Evolutionary conservation across 306 rosid genomes (phyloP), one percentile per base, ranked within the genome.

Genomic region (Castanospermum australe): DNA sequence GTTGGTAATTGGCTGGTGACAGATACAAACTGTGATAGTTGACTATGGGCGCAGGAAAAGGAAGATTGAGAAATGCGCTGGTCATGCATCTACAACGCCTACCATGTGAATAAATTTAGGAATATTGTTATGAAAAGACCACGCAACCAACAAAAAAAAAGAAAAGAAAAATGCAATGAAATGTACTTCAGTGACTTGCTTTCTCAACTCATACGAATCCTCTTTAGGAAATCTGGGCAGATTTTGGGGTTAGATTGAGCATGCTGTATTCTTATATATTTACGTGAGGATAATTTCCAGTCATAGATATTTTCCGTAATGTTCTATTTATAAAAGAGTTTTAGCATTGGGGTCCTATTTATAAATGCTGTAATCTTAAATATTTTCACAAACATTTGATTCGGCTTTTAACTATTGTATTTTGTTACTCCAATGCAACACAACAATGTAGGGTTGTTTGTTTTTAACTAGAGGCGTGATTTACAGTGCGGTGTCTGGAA

Each of bases 1-100:
- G 81, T 51, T 24, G 39, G 48, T 41, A 15, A 24, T 57, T 81
- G 73, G 50, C 55, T 59, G 72, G 45, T 6, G 48, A 79, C 45
- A 42, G 42, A 74, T 24, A 67, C 35, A 67, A 57, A 74, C 35
- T 24, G 65, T 57, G 81, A 41, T 20, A 75, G 44, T 47, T 36
- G 72, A 73, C 68, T 35, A 48, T 11, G 44, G 24, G 18, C 9
- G 38, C 45, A 14, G 5, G 0, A 42, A 61, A 55, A 48, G 41
- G 44, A 50, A 54, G 77, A 20, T 56, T 52, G 50, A 11, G 78
- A 55, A 63, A 33, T 36, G 9, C 12, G 57, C 71, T 54, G 24
- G 57, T 38, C 44, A 62, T 59, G 73, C 64, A 65, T 67, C 50
- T 67, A 51, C 24, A 59, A 50, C 28, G 67, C 80, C 45, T 54